Conservation (phyloP, 805 yeast genomes). For the Sugiyamaella marilandica region DNA sequence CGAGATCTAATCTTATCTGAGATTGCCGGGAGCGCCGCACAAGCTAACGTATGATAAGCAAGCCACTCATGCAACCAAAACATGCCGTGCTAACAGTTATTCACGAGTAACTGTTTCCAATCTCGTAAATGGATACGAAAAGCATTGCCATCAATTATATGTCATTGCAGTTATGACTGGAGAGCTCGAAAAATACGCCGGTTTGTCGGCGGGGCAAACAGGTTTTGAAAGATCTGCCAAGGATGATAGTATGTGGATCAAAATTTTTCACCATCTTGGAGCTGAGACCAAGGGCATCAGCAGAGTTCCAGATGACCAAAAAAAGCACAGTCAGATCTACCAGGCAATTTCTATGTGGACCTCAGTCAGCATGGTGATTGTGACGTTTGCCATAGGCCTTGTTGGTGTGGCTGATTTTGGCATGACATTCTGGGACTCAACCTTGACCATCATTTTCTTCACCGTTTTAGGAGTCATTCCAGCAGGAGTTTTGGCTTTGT, state of each 20-base stretch:
- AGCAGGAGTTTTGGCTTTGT: constrained; percentile 74
- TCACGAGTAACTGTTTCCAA: too few relatives aligned
- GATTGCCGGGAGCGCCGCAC: too few relatives aligned
- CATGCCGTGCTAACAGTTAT: too few relatives aligned
- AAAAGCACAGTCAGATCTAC: constrained; percentile 56
- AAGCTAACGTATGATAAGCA: too few relatives aligned
- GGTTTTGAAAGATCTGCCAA: background rate
- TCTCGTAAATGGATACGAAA: too few relatives aligned
- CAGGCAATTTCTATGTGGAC: constrained; percentile 82
- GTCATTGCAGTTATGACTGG: background rate
- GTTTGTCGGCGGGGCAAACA: background rate
- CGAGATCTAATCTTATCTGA: too few relatives aligned
- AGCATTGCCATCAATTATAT: too few relatives aligned
- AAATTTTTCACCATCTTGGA: constrained; percentile 4
- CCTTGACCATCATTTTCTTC: constrained; percentile 63
- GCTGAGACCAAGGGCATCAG: constrained; percentile 69
- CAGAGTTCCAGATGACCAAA: constrained; percentile 67
- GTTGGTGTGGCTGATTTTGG: constrained; percentile 55
- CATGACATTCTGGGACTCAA: constrained; percentile 65
- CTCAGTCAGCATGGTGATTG: constrained; percentile 78
- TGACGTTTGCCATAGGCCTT: constrained; percentile 71
- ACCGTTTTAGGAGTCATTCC: constrained; percentile 62
- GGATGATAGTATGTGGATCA: background rate
- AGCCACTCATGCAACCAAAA: too few relatives aligned
- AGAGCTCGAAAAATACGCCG: background rate